Evolutionary conservation across 2,329 filamentous ascomycete genomes (phyloP), one percentile per base, ranked within the genome.

Genomic region (Eutypa lata): DNA sequence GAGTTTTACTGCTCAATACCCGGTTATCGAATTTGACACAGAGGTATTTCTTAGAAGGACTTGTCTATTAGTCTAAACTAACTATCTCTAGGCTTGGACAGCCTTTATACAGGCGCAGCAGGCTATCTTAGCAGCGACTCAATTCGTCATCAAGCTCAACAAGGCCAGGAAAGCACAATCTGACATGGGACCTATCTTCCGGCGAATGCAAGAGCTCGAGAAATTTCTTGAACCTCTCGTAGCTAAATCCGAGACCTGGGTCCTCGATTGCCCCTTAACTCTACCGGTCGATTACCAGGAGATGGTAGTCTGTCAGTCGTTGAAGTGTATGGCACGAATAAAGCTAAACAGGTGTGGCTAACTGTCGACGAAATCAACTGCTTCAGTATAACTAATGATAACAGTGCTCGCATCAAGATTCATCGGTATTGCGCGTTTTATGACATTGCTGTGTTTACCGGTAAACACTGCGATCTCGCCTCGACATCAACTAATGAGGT

Each of bases 351-450:
- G 75, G 75, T 72, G 60, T 46, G 61, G 50, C 1, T 50, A 37
- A 22, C 31, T 28, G 11, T 22, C 24, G 14, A 7, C 14, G 13
- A 42, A 2, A 43, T 18, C 24, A 19, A 45, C 5, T 31, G 26
- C 26, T 11, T 11, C 19, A 28, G 7, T 14, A n/a, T 37, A 22
- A 13, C 7, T 24, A 51, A 48, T 22, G 26, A 49, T 37, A 24
- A 24, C 46, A 79, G 77, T 61, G 76, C 77, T 11, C 68, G 76
- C 14, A 78, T 79, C 56, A 80, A 80, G 57, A 60, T 79, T 3
- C 77, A 81, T 56, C 73, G 78, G 1, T 80, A 78, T 59, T 74
- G 71, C 55, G 78, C 78, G 8, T 81, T 81, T 61, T 74, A 70
- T 44, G 77, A 80, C 55, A 65, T 74, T 6, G 76, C 77, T 2